Evolutionary conservation across 495 filamentous ascomycete genomes (phyloP).

Genomic region (Neurospora sublineolata): DNA sequence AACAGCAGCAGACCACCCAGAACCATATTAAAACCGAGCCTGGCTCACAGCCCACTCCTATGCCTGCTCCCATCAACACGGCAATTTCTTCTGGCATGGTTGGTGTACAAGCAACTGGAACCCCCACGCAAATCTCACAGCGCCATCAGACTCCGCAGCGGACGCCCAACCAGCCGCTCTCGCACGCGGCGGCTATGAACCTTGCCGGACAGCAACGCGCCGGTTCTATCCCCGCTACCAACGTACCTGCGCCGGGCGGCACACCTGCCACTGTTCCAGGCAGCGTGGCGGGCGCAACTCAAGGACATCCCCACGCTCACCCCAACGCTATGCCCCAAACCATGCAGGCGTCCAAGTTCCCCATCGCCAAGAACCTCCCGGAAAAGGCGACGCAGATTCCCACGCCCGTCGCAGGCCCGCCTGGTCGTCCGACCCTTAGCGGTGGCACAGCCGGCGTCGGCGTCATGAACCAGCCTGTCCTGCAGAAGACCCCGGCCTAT

Average conservation of each 20-base stretch:
- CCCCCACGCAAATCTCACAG: constrained; percentile 32
- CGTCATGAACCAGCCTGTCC: constrained; percentile 74
- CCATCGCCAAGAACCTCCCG: constrained; percentile 70
- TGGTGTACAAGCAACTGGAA: constrained; percentile 27
- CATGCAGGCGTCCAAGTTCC: constrained; percentile 45
- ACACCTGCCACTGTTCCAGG: constrained; percentile 11
- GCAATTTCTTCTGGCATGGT: constrained; percentile 32
- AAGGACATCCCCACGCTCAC: constrained; percentile 46
- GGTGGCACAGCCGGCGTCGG: constrained; percentile 59
- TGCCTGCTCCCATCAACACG: constrained; percentile 34
- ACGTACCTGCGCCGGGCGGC: constrained; percentile 22
- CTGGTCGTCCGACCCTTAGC: constrained; percentile 63
- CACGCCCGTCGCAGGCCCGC: constrained; percentile 42
- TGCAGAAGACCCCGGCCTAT: constrained; percentile 67
- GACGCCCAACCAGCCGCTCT: constrained; percentile 33
- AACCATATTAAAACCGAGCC: constrained; percentile 30
- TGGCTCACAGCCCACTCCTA: constrained; percentile 18
- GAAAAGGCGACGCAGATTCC: constrained; percentile 49
- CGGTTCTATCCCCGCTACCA: constrained; percentile 20
- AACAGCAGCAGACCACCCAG: constrained; percentile 20
- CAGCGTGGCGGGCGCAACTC: constrained; percentile 21
- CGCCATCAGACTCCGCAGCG: constrained; percentile 35
- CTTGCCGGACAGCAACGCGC: constrained; percentile 31
- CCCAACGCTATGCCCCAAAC: constrained; percentile 21
- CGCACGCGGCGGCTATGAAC: constrained; percentile 34